These are phyloP conservation scores for Termitomyces sp. DNA, from an alignment of 768 basidiomycete genomes.

Conservation along the genomic window DNA sequence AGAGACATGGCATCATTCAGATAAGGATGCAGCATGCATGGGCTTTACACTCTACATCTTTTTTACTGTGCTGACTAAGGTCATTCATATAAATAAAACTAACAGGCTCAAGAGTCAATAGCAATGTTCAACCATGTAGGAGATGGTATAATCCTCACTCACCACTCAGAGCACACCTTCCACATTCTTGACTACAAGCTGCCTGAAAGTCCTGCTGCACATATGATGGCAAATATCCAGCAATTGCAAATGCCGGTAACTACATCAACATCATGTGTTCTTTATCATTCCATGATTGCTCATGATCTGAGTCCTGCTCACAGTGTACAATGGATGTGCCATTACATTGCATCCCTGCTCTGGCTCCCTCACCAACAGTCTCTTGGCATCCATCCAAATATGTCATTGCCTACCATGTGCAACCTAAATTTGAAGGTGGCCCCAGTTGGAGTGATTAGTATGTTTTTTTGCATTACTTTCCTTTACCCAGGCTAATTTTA, in stretches of 20 bases:
- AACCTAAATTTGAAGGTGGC: constrained; percentile 63
- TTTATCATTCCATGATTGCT: not conserved
- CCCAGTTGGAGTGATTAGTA: constrained; percentile 68
- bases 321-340: constrained; percentile 76
- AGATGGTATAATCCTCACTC: constrained; percentile 65
- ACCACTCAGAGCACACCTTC: constrained; percentile 60
- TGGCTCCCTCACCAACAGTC: constrained; percentile 69
- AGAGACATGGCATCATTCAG: constrained; percentile 42
- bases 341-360: constrained; percentile 70
- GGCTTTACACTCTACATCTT: not conserved
- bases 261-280: constrained; percentile 80
- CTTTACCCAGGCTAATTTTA: no score
- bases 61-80: not conserved
- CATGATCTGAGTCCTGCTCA: not conserved
- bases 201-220: constrained; percentile 64
- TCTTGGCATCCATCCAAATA: constrained; percentile 82
- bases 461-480: no score
- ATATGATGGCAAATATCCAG: constrained; percentile 82
- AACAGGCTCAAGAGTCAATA: constrained; percentile 57
- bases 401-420: constrained; percentile 79
- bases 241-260: constrained; percentile 65
- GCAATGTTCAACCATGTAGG: constrained; percentile 76
- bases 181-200: constrained; percentile 63
- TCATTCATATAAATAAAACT: constrained; percentile 26
- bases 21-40: constrained; percentile 45